Evolutionary conservation across 2,329 filamentous ascomycete genomes (phyloP).

Genomic region (Rhynchosporium graminicola): DNA sequence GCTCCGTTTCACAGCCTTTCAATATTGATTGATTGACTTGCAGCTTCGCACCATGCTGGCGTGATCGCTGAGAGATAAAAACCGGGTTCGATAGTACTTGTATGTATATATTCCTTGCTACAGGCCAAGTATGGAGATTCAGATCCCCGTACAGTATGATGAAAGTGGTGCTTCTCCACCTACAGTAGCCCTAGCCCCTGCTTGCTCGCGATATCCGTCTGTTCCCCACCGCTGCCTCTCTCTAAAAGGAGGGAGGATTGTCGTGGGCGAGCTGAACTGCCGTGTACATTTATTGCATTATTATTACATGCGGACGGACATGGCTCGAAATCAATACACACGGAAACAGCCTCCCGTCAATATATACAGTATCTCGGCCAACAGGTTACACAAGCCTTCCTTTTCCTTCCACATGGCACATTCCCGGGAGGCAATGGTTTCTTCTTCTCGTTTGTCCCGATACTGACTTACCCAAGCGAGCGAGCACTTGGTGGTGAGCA

Average conservation of each 20-base stretch:
- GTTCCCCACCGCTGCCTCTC: too few species aligned
- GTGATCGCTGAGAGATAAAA: background rate
- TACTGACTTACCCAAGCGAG: too few species aligned
- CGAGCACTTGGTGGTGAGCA: too few species aligned
- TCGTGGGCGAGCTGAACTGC: background rate
- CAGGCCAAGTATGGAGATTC: too few species aligned
- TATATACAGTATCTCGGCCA: background rate
- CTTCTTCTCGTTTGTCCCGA: too few species aligned
- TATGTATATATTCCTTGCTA: too few species aligned
- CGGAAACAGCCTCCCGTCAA: slow-evolving; percentile 3
- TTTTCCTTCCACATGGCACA: background rate
- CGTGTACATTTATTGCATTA: background rate
- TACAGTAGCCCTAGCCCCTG: too few species aligned
- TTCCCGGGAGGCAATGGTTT: too few species aligned
- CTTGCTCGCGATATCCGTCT: background rate
- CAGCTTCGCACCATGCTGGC: background rate
- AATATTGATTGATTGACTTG: background rate
- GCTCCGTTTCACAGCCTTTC: too few species aligned
- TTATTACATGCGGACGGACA: background rate
- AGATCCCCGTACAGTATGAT: background rate
- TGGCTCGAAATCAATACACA: background rate
- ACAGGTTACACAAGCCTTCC: background rate
- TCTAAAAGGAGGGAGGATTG: background rate
- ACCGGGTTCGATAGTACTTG: too few species aligned
- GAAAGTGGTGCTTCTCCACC: background rate